Percentiles rank a stretch among this genome's conserved stretches.
These are phyloP conservation scores for Immersiporthe knoxdaviesiana DNA, from an alignment of 2,329 filamentous ascomycete genomes.

Conservation along the genomic window DNA sequence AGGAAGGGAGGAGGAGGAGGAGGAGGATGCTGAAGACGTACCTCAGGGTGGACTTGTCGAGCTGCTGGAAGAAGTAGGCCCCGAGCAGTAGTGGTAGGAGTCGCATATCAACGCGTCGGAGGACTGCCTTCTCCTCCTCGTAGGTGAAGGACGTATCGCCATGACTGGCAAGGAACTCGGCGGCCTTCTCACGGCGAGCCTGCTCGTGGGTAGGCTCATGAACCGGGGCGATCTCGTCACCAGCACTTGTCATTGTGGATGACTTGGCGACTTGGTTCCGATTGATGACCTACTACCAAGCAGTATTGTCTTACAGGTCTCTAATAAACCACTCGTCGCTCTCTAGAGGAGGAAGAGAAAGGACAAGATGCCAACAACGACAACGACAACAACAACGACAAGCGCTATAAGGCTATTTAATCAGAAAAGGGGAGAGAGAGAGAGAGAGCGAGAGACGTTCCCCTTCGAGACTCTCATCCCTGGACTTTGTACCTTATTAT, in stretches of 20 bases:
- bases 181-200: constrained; percentile 41
- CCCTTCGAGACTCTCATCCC: neutral
- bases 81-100: constrained; percentile 55
- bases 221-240: constrained; percentile 35
- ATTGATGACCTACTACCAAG: too few relatives aligned
- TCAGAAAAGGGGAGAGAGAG: neutral
- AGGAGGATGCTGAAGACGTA: constrained; percentile 9
- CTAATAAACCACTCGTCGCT: neutral
- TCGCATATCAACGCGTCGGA: constrained; percentile 52
- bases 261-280: neutral
- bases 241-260: neutral
- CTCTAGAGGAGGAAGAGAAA: neutral
- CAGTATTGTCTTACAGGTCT: neutral
- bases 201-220: constrained; percentile 36
- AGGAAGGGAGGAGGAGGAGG: constrained; percentile 15
- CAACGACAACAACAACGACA: neutral
- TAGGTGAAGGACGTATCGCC: constrained; percentile 47
- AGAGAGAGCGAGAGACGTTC: neutral
- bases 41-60: constrained; percentile 52
- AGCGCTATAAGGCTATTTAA: neutral
- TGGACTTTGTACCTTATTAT: neutral
- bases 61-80: constrained; percentile 62
- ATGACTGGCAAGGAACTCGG: constrained; percentile 48
- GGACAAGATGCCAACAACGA: neutral
- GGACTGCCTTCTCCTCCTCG: constrained; percentile 52